Conservation (phyloP, 345 rosid genomes). For the Corchorus olitorius region DNA sequence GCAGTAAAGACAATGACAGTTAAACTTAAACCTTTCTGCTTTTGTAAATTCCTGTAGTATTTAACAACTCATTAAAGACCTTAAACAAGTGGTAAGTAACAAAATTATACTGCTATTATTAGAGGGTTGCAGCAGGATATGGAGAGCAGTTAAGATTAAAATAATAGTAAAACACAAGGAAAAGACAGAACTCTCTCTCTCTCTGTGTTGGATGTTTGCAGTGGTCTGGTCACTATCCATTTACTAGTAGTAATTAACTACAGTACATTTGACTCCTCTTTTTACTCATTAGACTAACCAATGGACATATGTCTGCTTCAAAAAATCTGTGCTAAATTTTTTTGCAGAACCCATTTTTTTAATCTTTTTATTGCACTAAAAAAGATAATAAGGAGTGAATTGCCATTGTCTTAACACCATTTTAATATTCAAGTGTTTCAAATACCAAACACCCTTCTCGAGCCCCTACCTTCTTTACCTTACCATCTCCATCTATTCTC, state of each 20-base stretch:
- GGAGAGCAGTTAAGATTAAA: not conserved
- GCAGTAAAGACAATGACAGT: slow-evolving; percentile 29
- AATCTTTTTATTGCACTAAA: slow-evolving; percentile 11
- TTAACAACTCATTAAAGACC: not conserved
- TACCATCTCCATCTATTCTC: not conserved
- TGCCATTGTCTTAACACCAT: slow-evolving; percentile 17
- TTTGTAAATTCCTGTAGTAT: not conserved
- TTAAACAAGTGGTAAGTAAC: not conserved
- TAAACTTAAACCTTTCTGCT: slow-evolving; percentile 4
- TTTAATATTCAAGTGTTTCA: not conserved
- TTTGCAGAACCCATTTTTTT: not conserved
- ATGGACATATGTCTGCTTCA: slow-evolving; percentile 16
- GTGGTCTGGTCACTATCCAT: slow-evolving; percentile 32
- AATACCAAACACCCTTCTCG: slow-evolving; percentile 44
- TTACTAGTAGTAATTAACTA: slow-evolving; percentile 25
- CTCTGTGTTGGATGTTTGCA: slow-evolving; percentile 12
- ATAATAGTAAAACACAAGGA: not conserved
- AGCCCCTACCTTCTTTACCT: slow-evolving; percentile 39
- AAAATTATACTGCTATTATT: slow-evolving; percentile 22
- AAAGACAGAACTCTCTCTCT: slow-evolving; percentile 23
- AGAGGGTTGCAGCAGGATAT: not conserved
- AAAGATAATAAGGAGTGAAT: not conserved
- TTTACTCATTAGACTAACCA: slow-evolving; percentile 34
- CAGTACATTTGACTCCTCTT: slow-evolving; percentile 53
- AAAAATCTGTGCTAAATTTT: slow-evolving; percentile 18